Conservation (phyloP, 1,139 yeast genomes). For the Pneumocystis canis region DNA sequence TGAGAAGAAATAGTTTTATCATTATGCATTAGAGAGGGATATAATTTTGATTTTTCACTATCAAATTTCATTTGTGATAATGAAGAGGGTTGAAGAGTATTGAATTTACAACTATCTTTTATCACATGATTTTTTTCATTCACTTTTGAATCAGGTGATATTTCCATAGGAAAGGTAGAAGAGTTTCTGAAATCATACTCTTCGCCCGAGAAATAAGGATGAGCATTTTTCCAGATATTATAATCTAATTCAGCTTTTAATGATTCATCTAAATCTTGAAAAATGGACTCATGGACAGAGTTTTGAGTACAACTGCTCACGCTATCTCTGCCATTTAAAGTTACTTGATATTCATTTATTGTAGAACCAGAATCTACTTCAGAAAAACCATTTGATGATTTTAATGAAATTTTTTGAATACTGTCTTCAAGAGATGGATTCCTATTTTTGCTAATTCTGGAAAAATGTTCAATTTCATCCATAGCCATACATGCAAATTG, state of each 20-base stretch:
- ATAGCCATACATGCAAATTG: slow-evolving; percentile 13
- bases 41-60: background rate
- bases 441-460: slow-evolving; percentile 6
- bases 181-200: background rate
- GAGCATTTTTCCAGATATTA: background rate
- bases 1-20: background rate
- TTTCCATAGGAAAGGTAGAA: background rate
- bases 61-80: background rate
- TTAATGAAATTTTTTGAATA: background rate
- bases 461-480: slow-evolving; percentile 8
- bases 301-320: background rate
- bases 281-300: background rate
- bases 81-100: background rate
- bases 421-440: background rate
- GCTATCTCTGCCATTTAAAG: background rate
- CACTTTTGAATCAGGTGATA: background rate
- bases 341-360: background rate
- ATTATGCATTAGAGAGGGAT: background rate
- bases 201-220: background rate
- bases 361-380: background rate
- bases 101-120: background rate
- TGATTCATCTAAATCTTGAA: background rate
- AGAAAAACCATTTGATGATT: background rate
- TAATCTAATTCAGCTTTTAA: background rate
- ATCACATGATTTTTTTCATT: background rate